Conservation (phyloP, 257 asterid genomes). For the Catharanthus roseus region DNA sequence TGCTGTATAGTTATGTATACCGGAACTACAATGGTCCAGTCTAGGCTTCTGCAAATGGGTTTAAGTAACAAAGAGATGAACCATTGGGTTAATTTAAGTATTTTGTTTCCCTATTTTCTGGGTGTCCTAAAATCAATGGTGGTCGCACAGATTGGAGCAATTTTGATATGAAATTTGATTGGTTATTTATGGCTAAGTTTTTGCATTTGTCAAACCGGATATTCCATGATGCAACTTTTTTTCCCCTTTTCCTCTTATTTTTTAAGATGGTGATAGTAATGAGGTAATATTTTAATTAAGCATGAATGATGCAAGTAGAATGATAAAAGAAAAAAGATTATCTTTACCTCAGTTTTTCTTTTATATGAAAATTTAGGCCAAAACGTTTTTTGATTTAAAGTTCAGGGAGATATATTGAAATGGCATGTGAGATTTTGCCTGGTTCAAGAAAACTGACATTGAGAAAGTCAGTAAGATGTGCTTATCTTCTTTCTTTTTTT, state of each 20-base stretch:
- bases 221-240: not conserved
- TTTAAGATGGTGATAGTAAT: not conserved
- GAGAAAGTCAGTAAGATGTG: not conserved
- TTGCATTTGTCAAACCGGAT: not conserved
- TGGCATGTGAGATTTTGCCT: not conserved
- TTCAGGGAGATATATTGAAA: not conserved
- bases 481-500: not conserved
- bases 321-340: not conserved
- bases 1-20: not conserved
- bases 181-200: not conserved
- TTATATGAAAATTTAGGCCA: not conserved
- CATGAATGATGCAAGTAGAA: not conserved
- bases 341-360: not conserved
- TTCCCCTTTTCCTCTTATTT: not conserved
- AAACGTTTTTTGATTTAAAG: not conserved
- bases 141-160: not conserved
- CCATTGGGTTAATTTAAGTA: not conserved
- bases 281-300: not conserved
- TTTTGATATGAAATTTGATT: not conserved
- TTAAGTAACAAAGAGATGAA: not conserved
- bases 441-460: conserved; percentile 5
- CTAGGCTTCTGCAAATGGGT: conserved; percentile 9
- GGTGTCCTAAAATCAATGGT: not conserved
- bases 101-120: not conserved
- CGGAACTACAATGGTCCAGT: not conserved